These are phyloP conservation scores for Chaetomidium leptoderma DNA, from an alignment of 495 filamentous ascomycete genomes.

Conservation along the genomic window DNA sequence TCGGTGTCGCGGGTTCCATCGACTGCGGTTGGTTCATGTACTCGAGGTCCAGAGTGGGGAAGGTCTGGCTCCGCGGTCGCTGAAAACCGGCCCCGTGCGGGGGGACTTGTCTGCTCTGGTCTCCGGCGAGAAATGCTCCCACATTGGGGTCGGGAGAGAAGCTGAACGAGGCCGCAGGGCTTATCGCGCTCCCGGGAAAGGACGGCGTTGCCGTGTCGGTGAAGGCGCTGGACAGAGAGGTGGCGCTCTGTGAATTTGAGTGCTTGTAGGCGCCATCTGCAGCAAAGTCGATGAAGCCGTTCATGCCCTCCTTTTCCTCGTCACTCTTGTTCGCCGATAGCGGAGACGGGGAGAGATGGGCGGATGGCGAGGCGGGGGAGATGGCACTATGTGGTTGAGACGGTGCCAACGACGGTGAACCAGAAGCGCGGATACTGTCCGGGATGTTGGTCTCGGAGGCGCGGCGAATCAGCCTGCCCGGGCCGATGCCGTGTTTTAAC, in stretches of 20 bases:
- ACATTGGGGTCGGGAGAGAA: conserved; percentile 72
- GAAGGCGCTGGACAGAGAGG: conserved; percentile 53
- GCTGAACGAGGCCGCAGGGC: conserved; percentile 77
- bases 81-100: conserved; percentile 52
- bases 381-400: conserved; percentile 66
- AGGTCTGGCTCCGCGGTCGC: conserved; percentile 86
- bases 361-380: conserved; percentile 68
- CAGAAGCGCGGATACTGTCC: conserved; percentile 50
- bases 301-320: conserved; percentile 49
- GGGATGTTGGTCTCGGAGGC: conserved; percentile 63
- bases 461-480: conserved; percentile 59
- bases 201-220: conserved; percentile 60
- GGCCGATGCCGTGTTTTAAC: conserved; percentile 75
- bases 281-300: conserved; percentile 50
- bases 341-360: conserved; percentile 59
- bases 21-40: conserved; percentile 62
- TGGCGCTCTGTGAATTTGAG: conserved; percentile 52
- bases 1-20: conserved; percentile 61
- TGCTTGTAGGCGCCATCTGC: conserved; percentile 51
- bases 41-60: conserved; percentile 71
- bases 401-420: conserved; percentile 49
- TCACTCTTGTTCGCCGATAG: conserved; percentile 65
- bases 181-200: conserved; percentile 70
- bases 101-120: conserved; percentile 58
- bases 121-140: conserved; percentile 64